A percentile compares a stretch with the other conserved stretches of the same genome.
Conservation (phyloP, 805 yeast species). For the Wickerhamiella bombiphila region DNA sequence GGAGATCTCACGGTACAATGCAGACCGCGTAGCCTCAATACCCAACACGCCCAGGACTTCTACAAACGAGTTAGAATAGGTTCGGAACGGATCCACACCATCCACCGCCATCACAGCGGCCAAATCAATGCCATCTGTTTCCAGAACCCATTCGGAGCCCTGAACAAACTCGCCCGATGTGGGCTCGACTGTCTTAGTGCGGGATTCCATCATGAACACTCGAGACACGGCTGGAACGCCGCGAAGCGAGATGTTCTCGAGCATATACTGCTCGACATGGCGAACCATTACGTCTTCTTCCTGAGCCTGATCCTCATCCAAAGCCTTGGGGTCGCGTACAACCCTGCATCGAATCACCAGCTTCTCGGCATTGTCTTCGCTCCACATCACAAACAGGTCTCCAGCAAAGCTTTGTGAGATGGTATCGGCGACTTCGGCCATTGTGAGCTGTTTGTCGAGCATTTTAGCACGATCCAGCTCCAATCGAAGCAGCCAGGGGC, state of each 20-base stretch:
- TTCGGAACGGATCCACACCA: slow-evolving; percentile 82
- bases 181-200: slow-evolving; percentile 35
- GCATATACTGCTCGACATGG: slow-evolving; percentile 90
- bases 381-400: slow-evolving; percentile 95
- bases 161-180: slow-evolving; percentile 76
- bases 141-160: slow-evolving; percentile 94
- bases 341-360: slow-evolving; percentile 96
- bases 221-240: slow-evolving; percentile 92
- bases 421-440: slow-evolving; percentile 96
- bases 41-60: slow-evolving; percentile 91
- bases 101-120: slow-evolving; percentile 90
- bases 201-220: slow-evolving; percentile 45
- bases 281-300: slow-evolving; percentile 95
- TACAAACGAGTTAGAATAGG: slow-evolving; percentile 92
- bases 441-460: slow-evolving; percentile 94
- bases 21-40: slow-evolving; percentile 95
- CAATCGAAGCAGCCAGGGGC: slow-evolving; percentile 94
- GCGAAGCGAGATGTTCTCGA: slow-evolving; percentile 83
- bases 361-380: slow-evolving; percentile 96
- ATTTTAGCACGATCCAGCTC: slow-evolving; percentile 97
- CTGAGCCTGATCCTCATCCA: slow-evolving; percentile 87
- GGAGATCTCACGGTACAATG: slow-evolving; percentile 83
- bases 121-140: slow-evolving; percentile 95
- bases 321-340: slow-evolving; percentile 83
- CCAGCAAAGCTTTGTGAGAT: slow-evolving; percentile 86